Percentiles rank a stretch among this genome's conserved stretches.
Conservation (phyloP, 495 filamentous ascomycete species). For the Alectoria sarmentosa region DNA sequence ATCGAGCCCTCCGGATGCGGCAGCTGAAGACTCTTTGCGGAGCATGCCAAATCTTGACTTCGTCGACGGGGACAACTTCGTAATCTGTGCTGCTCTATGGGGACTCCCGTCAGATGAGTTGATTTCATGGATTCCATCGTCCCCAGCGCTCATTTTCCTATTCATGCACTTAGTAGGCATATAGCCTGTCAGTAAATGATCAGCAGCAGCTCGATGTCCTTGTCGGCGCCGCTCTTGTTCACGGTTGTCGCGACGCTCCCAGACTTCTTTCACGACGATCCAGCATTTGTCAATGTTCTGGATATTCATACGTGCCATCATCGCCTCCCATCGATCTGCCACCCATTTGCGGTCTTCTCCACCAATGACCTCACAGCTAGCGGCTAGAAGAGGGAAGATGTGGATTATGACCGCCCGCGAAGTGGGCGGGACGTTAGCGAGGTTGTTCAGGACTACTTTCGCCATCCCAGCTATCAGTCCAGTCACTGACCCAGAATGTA, state of each 20-base stretch:
- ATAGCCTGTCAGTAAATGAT: slow-evolving; percentile 3
- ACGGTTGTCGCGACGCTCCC: slow-evolving; percentile 52
- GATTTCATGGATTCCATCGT: slow-evolving; percentile 3
- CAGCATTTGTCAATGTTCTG: slow-evolving; percentile 66
- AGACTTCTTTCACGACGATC: slow-evolving; percentile 68
- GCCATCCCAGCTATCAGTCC: slow-evolving; percentile 51
- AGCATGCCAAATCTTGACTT: neutral
- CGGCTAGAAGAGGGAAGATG: slow-evolving; percentile 67
- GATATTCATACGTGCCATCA: slow-evolving; percentile 59
- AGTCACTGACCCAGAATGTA: slow-evolving; percentile 43
- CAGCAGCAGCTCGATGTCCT: slow-evolving; percentile 14
- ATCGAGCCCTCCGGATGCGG: slow-evolving; percentile 43
- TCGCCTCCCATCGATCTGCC: slow-evolving; percentile 53
- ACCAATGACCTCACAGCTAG: slow-evolving; percentile 59
- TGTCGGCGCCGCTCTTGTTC: slow-evolving; percentile 32
- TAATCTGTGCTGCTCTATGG: neutral
- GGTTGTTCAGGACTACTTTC: slow-evolving; percentile 51
- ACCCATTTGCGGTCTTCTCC: slow-evolving; percentile 65
- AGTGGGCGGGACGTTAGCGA: slow-evolving; percentile 56
- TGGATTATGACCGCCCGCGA: slow-evolving; percentile 67
- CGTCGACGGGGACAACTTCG: neutral
- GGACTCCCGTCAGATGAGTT: neutral
- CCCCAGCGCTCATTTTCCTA: slow-evolving; percentile 4
- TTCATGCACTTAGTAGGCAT: slow-evolving; percentile 9
- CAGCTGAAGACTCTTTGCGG: slow-evolving; percentile 11